A percentile compares a stretch with the other conserved stretches of the same genome.
Evolutionary conservation across 2,329 filamentous ascomycete species (phyloP).

Genomic region (Claviceps sp.): DNA sequence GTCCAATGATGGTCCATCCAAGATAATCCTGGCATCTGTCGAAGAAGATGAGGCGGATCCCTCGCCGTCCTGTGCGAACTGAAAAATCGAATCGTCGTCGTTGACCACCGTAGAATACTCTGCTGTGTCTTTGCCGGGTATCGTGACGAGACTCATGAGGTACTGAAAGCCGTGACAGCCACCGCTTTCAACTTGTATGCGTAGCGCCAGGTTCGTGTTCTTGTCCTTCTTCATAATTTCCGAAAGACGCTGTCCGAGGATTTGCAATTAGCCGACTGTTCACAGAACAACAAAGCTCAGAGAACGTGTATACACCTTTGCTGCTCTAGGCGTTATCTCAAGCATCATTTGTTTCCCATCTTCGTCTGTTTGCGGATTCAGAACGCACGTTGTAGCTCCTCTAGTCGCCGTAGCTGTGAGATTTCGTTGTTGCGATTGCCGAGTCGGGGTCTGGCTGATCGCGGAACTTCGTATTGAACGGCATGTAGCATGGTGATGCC

Average conservation of each 20-base stretch:
- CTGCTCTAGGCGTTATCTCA: conserved; percentile 72
- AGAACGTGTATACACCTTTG: conserved; percentile 40
- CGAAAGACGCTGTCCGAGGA: conserved; percentile 45
- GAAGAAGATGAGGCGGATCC: conserved; percentile 14
- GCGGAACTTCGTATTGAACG: not conserved
- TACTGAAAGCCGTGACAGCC: conserved; percentile 99
- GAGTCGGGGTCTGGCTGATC: not conserved
- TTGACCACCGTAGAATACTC: conserved; percentile 26
- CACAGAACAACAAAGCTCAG: not conserved
- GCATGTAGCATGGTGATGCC: not conserved
- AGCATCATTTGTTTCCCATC: conserved; percentile 75
- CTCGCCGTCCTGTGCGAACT: conserved; percentile 44
- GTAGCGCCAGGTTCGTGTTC: conserved; percentile 75
- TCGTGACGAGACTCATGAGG: conserved; percentile 69
- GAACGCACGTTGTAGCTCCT: conserved; percentile 34
- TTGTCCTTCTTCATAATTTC: conserved; percentile 60
- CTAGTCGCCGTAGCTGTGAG: conserved; percentile 26
- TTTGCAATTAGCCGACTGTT: not conserved
- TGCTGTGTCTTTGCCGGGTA: conserved; percentile 29
- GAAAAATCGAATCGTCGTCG: conserved; percentile 82
- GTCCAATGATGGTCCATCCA: conserved; percentile 79
- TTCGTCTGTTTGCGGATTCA: conserved; percentile 68
- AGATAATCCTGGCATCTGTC: conserved; percentile 59
- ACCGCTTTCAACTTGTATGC: conserved; percentile 82
- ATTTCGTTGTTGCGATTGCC: conserved; percentile 7